phyloP scores from a whole-genome alignment of 805 yeast genomes.

The Yamadazyma akitaensis region DNA sequence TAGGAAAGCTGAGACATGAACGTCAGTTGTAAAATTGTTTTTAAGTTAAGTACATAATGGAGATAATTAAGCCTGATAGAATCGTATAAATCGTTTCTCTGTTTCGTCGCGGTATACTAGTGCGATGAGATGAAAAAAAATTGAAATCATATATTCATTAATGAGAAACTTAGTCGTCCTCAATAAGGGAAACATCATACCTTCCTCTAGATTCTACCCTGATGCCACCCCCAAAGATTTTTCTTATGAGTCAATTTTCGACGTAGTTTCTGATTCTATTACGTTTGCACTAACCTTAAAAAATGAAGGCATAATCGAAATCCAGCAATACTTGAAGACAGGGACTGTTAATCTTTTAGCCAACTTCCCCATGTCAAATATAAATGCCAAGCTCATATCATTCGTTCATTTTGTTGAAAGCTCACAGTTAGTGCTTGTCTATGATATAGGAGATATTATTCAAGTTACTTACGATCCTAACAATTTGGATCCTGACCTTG shows the following conservation, averaged over 20 bases:
- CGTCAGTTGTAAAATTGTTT: no score
- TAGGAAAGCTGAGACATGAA: no score
- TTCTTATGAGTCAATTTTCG: constrained; percentile 51
- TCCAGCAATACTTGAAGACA: constrained; percentile 68
- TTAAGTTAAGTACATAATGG: no score
- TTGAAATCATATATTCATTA: neutral
- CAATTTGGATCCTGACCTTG: constrained; percentile 43
- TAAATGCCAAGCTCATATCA: constrained; percentile 38
- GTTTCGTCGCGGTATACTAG: neutral
- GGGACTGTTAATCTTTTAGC: constrained; percentile 62
- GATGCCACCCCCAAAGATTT: constrained; percentile 43
- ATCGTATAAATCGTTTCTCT: neutral
- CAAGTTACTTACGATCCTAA: constrained; percentile 58
- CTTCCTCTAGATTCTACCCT: constrained; percentile 58
- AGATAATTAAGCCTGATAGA: no score
- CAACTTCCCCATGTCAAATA: constrained; percentile 50
- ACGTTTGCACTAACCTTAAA: constrained; percentile 56
- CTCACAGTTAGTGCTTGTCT: constrained; percentile 62
- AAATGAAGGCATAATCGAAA: constrained; percentile 60
- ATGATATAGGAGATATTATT: constrained; percentile 73
- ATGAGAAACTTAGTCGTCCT: constrained; percentile 52
- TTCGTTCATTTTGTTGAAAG: constrained; percentile 70
- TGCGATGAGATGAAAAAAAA: constrained; percentile 7
- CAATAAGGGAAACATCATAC: constrained; percentile 51
- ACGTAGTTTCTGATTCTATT: constrained; percentile 68